Percentiles rank a stretch among this genome's conserved stretches.
phyloP scores from a whole-genome alignment of 306 rosid species.

The Cucumis sativus region DNA sequence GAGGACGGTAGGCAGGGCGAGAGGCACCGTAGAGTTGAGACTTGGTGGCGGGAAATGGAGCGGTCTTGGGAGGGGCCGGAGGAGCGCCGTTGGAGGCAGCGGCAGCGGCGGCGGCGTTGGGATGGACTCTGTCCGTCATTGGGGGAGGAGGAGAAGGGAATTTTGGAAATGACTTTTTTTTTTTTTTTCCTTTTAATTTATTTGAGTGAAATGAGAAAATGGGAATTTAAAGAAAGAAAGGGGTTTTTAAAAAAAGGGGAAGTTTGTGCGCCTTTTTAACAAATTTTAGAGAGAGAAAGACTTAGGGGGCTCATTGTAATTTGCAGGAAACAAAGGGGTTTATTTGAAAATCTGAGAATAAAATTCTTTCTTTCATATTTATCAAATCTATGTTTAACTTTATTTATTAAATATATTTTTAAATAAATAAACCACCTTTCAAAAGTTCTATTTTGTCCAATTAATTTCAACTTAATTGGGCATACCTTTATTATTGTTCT shows the following conservation, averaged over 20 bases:
- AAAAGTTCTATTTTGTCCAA: too few species aligned
- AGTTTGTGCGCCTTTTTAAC: not conserved
- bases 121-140: constrained; percentile 7
- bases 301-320: not conserved
- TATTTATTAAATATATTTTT: too few species aligned
- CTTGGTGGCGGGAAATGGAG: constrained; percentile 6
- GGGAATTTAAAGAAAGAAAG: not conserved
- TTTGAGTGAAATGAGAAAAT: not conserved
- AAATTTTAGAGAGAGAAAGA: not conserved
- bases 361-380: not conserved
- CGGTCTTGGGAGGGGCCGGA: not conserved
- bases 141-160: not conserved
- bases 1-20: constrained; percentile 11
- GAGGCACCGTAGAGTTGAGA: constrained; percentile 9
- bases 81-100: constrained; percentile 1
- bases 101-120: constrained; percentile 2
- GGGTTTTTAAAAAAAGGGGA: not conserved
- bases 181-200: not conserved
- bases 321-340: not conserved
- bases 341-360: not conserved
- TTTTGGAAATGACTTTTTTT: not conserved
- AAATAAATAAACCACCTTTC: too few species aligned
- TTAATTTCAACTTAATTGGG: too few species aligned
- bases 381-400: not conserved
- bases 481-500: too few species aligned